Evolutionary conservation across 148 eudicot species (phyloP).

Genomic region (Pharnaceum exiguum): DNA sequence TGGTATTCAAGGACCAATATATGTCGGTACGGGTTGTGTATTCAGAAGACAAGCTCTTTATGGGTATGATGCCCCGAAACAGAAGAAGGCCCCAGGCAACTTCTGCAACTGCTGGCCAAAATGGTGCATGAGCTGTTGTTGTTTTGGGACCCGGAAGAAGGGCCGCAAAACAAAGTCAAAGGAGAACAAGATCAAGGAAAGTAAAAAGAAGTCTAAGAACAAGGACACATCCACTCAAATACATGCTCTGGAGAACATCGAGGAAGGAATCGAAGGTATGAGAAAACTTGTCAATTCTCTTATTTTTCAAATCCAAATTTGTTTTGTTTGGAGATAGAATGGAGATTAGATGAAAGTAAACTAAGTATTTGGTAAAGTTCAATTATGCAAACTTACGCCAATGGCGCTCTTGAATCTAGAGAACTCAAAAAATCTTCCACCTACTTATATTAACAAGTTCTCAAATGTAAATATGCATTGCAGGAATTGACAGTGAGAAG

Average conservation of each 20-base stretch:
- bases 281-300: neutral
- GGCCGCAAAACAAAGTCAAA: conserved; percentile 53
- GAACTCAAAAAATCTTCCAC: too few species aligned
- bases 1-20: conserved; percentile 93
- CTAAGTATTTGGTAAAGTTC: too few species aligned
- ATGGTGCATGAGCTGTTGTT: conserved; percentile 69
- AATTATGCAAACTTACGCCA: too few species aligned
- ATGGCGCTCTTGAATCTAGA: too few species aligned
- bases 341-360: too few species aligned
- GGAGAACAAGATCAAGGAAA: conserved; percentile 41
- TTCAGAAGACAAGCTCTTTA: conserved; percentile 89
- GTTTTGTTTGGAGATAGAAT: too few species aligned
- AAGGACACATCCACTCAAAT: conserved; percentile 74
- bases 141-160: conserved; percentile 54
- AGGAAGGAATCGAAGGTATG: conserved; percentile 96
- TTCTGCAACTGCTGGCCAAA: conserved; percentile 87
- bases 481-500: conserved; percentile 79
- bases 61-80: conserved; percentile 82
- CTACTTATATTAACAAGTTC: too few species aligned
- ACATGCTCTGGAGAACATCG: conserved; percentile 91
- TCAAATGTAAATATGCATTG: neutral
- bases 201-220: conserved; percentile 54
- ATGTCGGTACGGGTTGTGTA: conserved; percentile 86
- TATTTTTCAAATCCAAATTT: neutral
- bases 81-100: conserved; percentile 70